Base-by-base conservation (phyloP, 257 asterid genomes). In the Plantago ovata region DNA sequence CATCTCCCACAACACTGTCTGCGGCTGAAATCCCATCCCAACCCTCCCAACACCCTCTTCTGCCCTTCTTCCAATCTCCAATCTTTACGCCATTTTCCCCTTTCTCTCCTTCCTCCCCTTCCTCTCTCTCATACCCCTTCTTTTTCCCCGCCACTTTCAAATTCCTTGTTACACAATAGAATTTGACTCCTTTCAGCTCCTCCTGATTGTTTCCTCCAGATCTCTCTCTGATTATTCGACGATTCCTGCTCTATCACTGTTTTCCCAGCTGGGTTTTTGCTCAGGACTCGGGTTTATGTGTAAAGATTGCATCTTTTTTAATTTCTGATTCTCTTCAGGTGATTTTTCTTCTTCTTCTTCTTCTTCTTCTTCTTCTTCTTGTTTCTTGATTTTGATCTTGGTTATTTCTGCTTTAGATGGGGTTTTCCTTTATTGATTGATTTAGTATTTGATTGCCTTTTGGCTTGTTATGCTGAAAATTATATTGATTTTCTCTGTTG, bases 131-230 rank as follows among this genome's bases (percentile, higher is more conserved):
- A 74, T 46, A 9, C n/a, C 42, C 46, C 47, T 38, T 13, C 16
- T 53, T 52, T 68, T 74, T 77, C 69, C 87, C 80, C 87, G 87
- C 87, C 87, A 72, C 70, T 77, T 77, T 78, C 78, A 71, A 74
- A 73, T 68, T 79, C 69, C 28, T 28, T 13, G 8, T 54, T 32
- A 0, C 9, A 54, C 21, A 53, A 12, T 36, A 4, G 3, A 28
- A 0, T 15, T 12, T 21, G 13, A 5, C 6, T 10, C 3, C 1
- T 13, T 52, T 53, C 14, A 32, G 15, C 22, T 50, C n/a, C n/a
- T n/a, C n/a, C 16, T 50, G 33, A 9, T 50, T 23, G 41, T 9
- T 24, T 9, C 7, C 45, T 9, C 7, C 45, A 55, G 23, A 55
- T 55, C 60, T 16, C 69, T 56, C 50, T 43, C 13, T 58, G n/a